These are phyloP conservation scores for Rostrohypoxylon terebratum DNA, from an alignment of 495 filamentous ascomycete genomes.

Conservation along the genomic window DNA sequence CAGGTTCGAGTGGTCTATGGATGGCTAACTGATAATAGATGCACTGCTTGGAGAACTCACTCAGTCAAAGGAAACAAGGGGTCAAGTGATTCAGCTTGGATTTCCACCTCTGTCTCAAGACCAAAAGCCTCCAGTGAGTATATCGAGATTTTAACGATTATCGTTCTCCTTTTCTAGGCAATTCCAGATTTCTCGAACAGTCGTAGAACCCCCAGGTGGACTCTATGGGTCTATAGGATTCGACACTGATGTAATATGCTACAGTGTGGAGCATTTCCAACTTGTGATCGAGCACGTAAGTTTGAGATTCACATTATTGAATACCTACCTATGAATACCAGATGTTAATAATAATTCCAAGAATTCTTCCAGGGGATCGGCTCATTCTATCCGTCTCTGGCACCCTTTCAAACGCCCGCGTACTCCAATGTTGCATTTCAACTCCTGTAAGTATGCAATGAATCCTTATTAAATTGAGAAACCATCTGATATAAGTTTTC, in stretches of 20 bases:
- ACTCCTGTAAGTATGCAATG: conserved; percentile 48
- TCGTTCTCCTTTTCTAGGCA: neutral
- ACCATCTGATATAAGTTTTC: neutral
- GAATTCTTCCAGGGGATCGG: conserved; percentile 56
- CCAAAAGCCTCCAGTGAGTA: conserved; percentile 55
- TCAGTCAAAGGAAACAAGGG: conserved; percentile 50
- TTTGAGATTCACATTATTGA: neutral
- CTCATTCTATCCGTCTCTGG: conserved; percentile 53
- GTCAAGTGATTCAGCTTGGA: conserved; percentile 48
- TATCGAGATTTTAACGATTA: neutral
- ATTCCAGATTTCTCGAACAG: neutral
- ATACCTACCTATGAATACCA: no score
- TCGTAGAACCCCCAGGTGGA: neutral
- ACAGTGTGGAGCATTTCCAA: conserved; percentile 56
- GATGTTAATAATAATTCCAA: conserved; percentile 21
- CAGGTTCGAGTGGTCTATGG: neutral
- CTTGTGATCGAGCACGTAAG: conserved; percentile 53
- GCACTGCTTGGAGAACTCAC: conserved; percentile 57
- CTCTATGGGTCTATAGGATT: neutral
- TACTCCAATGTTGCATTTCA: conserved; percentile 60
- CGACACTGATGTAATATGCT: conserved; percentile 7
- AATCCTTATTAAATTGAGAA: neutral
- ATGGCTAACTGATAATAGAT: conserved; percentile 47
- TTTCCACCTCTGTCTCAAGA: conserved; percentile 56
- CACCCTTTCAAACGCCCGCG: conserved; percentile 51